Base-by-base conservation (phyloP, 768 basidiomycete genomes). In the Xerocomellus amylosporus region DNA sequence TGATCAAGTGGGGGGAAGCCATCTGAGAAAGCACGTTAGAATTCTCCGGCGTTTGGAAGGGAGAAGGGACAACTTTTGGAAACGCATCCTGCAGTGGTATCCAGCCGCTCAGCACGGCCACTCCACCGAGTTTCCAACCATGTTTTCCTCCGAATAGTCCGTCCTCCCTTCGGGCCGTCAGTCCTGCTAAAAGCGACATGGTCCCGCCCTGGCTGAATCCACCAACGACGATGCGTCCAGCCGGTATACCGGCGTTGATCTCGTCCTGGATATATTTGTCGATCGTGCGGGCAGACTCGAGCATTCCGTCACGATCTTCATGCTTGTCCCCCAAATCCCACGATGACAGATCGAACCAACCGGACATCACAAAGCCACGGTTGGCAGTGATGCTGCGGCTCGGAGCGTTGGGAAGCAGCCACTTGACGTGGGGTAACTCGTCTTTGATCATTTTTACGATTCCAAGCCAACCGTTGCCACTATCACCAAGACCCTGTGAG, bases 201-300 rank as follows among this genome's bases (percentile, higher is more conserved):
- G 86, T 82, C 38, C 78, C 90, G 36, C 91, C 93, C 68, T 96
- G 93, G 56, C 85, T 88, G 74, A 95, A 96, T 10, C 94, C 94
- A 34, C 91, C 93, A 22, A 98, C 71, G 31, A 96, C 79, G 62
- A 96, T 88, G 47, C 88, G 82, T 51, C 78, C 76, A 24, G 86
- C 73, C 9, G 83, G 78, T 49, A 87, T 82, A 33, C 90, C 90
- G 8, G 78, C 76, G 45, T 85, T 82, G 19, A 94, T 75, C 71
- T 98, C 94, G 3, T 78, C 76, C 13, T 81, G 76, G 64, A 98
- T 85, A 59, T 95, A 74, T 54, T 79, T 72, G 62, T 85, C 85
- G 61, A 96, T 75, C 26, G 77, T 69, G 28, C 75, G 72, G 8
- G 82, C 79, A 31, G 88, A 84, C 30, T 80, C 67, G 31, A 88